Conservation (phyloP, 1,284 basidiomycete genomes). For the Gyrodon tennesseensis region DNA sequence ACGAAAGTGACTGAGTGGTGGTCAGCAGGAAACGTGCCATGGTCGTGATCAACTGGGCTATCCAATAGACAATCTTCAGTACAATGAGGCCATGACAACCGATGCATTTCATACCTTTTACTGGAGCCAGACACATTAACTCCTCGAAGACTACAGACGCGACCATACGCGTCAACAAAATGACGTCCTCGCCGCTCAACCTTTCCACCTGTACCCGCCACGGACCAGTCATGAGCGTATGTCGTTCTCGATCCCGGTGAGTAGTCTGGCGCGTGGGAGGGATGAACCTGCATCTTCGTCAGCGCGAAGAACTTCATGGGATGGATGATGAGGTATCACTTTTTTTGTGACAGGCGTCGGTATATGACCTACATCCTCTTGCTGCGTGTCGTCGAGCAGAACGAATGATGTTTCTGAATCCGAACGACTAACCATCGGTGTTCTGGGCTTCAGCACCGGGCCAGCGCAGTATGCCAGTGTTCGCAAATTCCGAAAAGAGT, state of each 20-base stretch:
- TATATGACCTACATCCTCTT: background rate
- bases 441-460: background rate
- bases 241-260: conserved; percentile 50
- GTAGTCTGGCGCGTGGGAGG: conserved; percentile 50
- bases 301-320: background rate
- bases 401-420: conserved; percentile 40
- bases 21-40: conserved; percentile 63
- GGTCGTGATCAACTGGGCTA: conserved; percentile 65
- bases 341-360: conserved; percentile 2
- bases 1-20: conserved; percentile 72
- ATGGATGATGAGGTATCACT: conserved; percentile 9
- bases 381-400: conserved; percentile 29
- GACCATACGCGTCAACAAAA: conserved; percentile 73
- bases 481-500: conserved; percentile 16
- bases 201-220: conserved; percentile 56
- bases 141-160: conserved; percentile 75
- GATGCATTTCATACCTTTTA: conserved; percentile 67
- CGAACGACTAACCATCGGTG: conserved; percentile 31
- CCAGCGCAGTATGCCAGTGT: no score
- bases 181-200: conserved; percentile 65
- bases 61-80: conserved; percentile 15
- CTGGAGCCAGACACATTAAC: conserved; percentile 81
- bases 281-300: conserved; percentile 42
- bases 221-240: conserved; percentile 76
- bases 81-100: background rate